A percentile compares a stretch with the other conserved stretches of the same genome.
phyloP scores from a whole-genome alignment of 768 basidiomycete species.

The Amanita muscaria region DNA sequence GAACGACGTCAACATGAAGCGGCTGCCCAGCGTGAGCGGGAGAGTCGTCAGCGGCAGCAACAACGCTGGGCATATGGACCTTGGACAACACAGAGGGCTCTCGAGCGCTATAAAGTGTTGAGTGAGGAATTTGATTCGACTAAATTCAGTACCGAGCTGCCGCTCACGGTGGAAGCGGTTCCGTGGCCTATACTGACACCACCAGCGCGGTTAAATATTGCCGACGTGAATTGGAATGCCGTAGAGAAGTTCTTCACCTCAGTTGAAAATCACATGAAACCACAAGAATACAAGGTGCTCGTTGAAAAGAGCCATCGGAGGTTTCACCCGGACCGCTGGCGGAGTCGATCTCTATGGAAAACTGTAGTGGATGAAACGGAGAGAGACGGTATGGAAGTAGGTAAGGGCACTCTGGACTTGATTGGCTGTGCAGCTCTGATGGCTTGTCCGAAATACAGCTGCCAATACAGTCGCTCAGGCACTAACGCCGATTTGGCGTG shows the following conservation, averaged over 20 bases:
- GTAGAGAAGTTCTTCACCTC: constrained; percentile 65
- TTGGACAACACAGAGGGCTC: constrained; percentile 59
- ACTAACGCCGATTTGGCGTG: constrained; percentile 59
- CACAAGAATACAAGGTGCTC: constrained; percentile 54
- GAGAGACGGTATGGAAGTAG: constrained; percentile 56
- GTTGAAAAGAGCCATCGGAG: constrained; percentile 64
- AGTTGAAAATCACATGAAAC: constrained; percentile 41
- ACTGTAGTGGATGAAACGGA: constrained; percentile 50
- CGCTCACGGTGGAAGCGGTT: constrained; percentile 51
- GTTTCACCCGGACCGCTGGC: constrained; percentile 80
- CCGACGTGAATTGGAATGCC: constrained; percentile 62
- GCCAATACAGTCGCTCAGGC: constrained; percentile 68
- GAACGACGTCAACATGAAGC: constrained; percentile 25
- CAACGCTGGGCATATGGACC: constrained; percentile 49
- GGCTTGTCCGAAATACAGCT: constrained; percentile 17
- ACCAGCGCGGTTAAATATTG: constrained; percentile 42
- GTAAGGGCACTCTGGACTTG: constrained; percentile 24
- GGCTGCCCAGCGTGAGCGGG: constrained; percentile 29
- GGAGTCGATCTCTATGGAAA: constrained; percentile 52
- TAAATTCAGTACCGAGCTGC: constrained; percentile 43
- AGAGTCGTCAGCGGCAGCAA: constrained; percentile 33
- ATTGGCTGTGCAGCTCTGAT: background rate
- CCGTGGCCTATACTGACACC: constrained; percentile 69
- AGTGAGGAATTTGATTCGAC: constrained; percentile 55
- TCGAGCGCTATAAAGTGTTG: constrained; percentile 59